Base-by-base conservation (phyloP, 2,329 filamentous ascomycete species). In the Helotiales sp. region DNA sequence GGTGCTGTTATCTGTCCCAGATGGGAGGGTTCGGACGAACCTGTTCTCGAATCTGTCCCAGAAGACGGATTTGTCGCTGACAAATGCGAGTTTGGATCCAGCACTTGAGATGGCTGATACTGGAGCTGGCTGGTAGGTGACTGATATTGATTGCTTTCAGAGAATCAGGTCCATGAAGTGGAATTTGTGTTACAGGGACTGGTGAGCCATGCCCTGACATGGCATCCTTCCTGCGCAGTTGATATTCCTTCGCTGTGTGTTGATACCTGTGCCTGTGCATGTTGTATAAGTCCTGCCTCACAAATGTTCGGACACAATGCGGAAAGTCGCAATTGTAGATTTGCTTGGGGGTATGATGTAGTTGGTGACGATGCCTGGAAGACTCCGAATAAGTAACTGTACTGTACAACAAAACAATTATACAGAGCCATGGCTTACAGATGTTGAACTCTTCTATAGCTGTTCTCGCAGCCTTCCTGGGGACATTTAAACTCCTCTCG, bases 341-440 rank as follows among this genome's bases (percentile, higher is more conserved):
- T 77, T 96, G 93, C 80, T 97, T 97, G 20, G 95, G 95, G 65
- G 92, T 91, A 80, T 98, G 96, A 78, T 99, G 98, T 73, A 98
- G 82, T 81, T 98, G 94, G 80, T 98, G 95, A 54, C 96, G 89
- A 81, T 97, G 89, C 55, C 87, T 90, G 68, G 50, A 24, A n/a
- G n/a, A n/a, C n/a, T n/a, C n/a, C n/a, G n/a, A n/a, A n/a, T n/a
- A n/a, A n/a, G n/a, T n/a, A n/a, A n/a, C n/a, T n/a, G n/a, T n/a
- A n/a, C n/a, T n/a, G n/a, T n/a, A n/a, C n/a, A n/a, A n/a, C n/a
- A n/a, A n/a, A n/a, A n/a, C n/a, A n/a, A n/a, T n/a, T n/a, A n/a
- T n/a, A n/a, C n/a, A n/a, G n/a, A n/a, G n/a, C n/a, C n/a, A n/a
- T n/a, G n/a, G n/a, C n/a, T n/a, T 87, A 97, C 82, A 99, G 83